Evolutionary conservation across 2,329 filamentous ascomycete genomes (phyloP), one percentile per base, ranked within the genome.

Genomic region (Fusarium chuoi): DNA sequence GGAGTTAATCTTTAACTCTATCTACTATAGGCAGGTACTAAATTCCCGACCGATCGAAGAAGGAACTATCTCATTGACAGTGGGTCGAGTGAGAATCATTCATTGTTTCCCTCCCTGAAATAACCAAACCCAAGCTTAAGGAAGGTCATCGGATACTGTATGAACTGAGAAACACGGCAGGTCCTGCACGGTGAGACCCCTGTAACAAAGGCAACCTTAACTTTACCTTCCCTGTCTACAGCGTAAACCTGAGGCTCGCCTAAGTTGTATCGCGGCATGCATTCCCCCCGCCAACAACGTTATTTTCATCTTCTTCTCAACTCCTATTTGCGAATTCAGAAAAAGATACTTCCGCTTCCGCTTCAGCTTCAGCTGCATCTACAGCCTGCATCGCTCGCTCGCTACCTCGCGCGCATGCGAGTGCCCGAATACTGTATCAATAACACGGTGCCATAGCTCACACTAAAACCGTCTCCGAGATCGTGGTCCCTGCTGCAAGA

Each of bases 241-340:
- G 58, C 54, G 36, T 68, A 62, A 71, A 73, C 67, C 71, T 74
- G 71, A 74, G 63, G 71, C 60, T 74, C 71, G 71, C 63, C 62
- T 72, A 68, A 69, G 58, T 64, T 59, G 68, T 64, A 74, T 74
- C 71, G 65, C 54, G 56, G 46, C 60, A 69, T 69, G 63, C 60
- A 65, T 62, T 41, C 57, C 71, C 49, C 62, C 68, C 64, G 56
- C 60, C 68, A 66, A 69, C 74, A 48, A 58, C 55, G 55, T 58
- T 58, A 36, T 57, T 75, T 49, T 49, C 56, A 44, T 68, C 38
- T 57, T 42, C 42, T 44, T 52, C 39, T 66, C 33, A 45, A 73
- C 68, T 75, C 71, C 64, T 71, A 74, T 74, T 75, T 71, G 67
- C 28, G 63, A 63, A 51, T 38, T 42, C 54, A 28, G 44, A 59